phyloP scores from a whole-genome alignment of 257 asterid genomes.

The Plantago major region DNA sequence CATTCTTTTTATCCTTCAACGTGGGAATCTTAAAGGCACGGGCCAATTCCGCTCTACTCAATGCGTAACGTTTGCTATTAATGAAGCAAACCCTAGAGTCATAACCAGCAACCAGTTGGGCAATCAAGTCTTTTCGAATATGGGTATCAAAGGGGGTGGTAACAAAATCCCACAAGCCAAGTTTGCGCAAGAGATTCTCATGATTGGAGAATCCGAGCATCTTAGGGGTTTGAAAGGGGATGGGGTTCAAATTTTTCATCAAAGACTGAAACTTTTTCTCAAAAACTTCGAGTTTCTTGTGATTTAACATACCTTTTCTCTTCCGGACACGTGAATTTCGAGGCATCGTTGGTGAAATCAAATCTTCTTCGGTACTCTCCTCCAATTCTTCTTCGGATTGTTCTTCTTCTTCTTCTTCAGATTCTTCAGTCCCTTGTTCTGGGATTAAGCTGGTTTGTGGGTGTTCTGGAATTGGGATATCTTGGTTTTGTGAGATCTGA shows the following conservation, averaged over 20 bases:
- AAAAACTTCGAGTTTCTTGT: constrained; percentile 7
- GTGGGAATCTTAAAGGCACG: constrained; percentile 59
- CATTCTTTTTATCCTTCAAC: constrained; percentile 5
- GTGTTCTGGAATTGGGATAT: too few relatives aligned
- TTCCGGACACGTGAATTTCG: too few relatives aligned
- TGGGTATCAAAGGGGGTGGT: constrained; percentile 52
- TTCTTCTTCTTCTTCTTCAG: too few relatives aligned
- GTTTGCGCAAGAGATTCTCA: constrained; percentile 54
- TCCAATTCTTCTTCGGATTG: too few relatives aligned
- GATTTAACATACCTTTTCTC: too few relatives aligned
- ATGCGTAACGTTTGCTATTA: constrained; percentile 34
- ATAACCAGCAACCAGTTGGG: constrained; percentile 60
- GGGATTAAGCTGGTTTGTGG: too few relatives aligned
- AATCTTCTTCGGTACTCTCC: too few relatives aligned
- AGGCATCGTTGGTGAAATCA: too few relatives aligned
- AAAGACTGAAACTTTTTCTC: constrained; percentile 46
- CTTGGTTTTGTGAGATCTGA: too few relatives aligned
- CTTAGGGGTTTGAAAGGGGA: constrained; percentile 56
- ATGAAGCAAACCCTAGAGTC: constrained; percentile 45
- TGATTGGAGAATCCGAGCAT: constrained; percentile 43
- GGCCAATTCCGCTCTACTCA: constrained; percentile 66
- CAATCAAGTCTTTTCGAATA: constrained; percentile 62
- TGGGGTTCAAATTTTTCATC: constrained; percentile 43
- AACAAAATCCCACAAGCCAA: constrained; percentile 85
- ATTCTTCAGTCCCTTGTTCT: too few relatives aligned